These are phyloP conservation scores for maize (Zea mays) DNA, from an alignment of 176 grass and related monocot species.

Conservation along the genomic window DNA sequence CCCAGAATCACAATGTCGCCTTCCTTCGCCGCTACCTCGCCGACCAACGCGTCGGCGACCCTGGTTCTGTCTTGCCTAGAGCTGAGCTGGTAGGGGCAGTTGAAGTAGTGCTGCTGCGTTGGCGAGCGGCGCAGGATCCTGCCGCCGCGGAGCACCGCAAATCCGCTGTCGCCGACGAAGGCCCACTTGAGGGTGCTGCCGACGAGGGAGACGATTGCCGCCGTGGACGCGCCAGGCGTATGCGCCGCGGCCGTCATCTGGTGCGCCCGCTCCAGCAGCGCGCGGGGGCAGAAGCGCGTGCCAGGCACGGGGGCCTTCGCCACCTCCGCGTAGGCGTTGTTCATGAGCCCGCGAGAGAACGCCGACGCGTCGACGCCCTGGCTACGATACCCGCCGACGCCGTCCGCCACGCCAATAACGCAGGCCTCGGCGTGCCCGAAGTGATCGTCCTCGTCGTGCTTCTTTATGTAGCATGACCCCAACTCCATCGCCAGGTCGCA, in stretches of 20 bases:
- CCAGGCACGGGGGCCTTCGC: not conserved
- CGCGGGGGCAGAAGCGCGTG: slow-evolving; percentile 1
- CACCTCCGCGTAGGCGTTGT: not conserved
- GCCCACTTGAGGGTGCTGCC: slow-evolving; percentile 28
- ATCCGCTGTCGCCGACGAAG: slow-evolving; percentile 46
- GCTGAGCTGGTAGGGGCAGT: slow-evolving; percentile 39
- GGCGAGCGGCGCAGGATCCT: not conserved
- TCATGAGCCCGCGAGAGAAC: slow-evolving; percentile 27
- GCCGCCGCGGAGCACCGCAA: slow-evolving; percentile 25
- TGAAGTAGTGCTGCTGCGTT: slow-evolving; percentile 22
- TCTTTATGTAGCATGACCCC: slow-evolving; percentile 24
- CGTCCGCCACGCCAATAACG: slow-evolving; percentile 42
- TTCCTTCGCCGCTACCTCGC: not conserved
- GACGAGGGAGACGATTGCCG: slow-evolving; percentile 30
- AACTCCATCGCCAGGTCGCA: not conserved
- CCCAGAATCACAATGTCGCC: slow-evolving; percentile 43
- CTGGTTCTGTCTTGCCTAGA: accelerated
- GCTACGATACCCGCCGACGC: slow-evolving; percentile 31
- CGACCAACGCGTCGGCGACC: not conserved
- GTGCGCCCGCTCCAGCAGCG: slow-evolving; percentile 25
- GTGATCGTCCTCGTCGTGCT: slow-evolving; percentile 36
- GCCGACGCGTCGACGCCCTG: slow-evolving; percentile 24
- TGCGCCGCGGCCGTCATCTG: not conserved
- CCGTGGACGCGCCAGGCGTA: slow-evolving; percentile 32
- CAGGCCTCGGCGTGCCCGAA: slow-evolving; percentile 19